These are phyloP conservation scores for Colletotrichum australisinense DNA, from an alignment of 2,329 filamentous ascomycete species.

Conservation along the genomic window DNA sequence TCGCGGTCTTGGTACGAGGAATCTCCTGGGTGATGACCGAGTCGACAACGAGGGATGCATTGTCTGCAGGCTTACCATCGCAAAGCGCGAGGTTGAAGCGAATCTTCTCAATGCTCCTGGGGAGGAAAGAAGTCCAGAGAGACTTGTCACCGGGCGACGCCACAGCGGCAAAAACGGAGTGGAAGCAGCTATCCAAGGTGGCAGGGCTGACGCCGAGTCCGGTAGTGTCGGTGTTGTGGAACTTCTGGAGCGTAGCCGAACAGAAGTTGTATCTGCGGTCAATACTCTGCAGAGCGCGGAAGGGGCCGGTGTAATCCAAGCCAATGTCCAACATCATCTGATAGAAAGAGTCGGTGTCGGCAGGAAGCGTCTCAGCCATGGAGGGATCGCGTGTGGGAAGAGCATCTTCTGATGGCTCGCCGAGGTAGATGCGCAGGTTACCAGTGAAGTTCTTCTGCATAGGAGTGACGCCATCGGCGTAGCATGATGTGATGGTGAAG, in stretches of 20 bases:
- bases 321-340: constrained; percentile 36
- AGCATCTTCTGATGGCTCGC: constrained; percentile 34
- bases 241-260: constrained; percentile 34
- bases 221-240: constrained; percentile 40
- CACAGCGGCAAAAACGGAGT: constrained; percentile 46
- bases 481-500: constrained; percentile 35
- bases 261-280: constrained; percentile 34
- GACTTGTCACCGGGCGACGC: constrained; percentile 46
- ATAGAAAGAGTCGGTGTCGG: constrained; percentile 39
- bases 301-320: constrained; percentile 37
- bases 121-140: constrained; percentile 46
- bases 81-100: constrained; percentile 32
- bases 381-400: constrained; percentile 35
- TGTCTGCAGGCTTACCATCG: constrained; percentile 15
- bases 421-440: constrained; percentile 37
- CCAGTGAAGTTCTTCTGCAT: constrained; percentile 37
- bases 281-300: constrained; percentile 36
- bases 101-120: constrained; percentile 41
- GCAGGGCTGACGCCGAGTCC: constrained; percentile 46
- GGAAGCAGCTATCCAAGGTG: constrained; percentile 49
- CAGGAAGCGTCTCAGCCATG: constrained; percentile 33
- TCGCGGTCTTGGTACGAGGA: constrained; percentile 37
- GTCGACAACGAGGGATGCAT: constrained; percentile 42
- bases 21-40: constrained; percentile 44
- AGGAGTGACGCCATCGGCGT: constrained; percentile 26